Percentiles rank a stretch among this genome's conserved stretches.
phyloP scores from a whole-genome alignment of 2,329 filamentous ascomycete species.

The Botrytis byssoidea region DNA sequence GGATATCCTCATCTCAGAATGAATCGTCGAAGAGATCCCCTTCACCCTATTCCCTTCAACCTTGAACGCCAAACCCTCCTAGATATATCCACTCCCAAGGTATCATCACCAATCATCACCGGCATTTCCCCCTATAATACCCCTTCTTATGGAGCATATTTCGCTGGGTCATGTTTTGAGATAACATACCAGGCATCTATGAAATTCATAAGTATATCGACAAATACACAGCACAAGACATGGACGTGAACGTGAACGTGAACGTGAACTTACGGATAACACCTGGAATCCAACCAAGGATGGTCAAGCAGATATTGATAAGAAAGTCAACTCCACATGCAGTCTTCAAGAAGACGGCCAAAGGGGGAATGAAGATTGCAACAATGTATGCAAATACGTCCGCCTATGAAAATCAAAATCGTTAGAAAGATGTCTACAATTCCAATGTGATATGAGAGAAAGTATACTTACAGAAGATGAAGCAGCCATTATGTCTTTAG shows the following conservation, averaged over 20 bases:
- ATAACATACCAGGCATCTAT: conserved; percentile 38
- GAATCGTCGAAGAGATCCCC: neutral
- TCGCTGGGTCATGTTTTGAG: conserved; percentile 33
- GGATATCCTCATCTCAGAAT: neutral
- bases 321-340: conserved; percentile 43
- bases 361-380: conserved; percentile 34
- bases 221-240: neutral
- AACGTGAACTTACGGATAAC: conserved; percentile 34
- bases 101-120: neutral
- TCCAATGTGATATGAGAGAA: neutral
- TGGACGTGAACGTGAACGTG: conserved; percentile 15
- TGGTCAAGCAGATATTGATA: conserved; percentile 43
- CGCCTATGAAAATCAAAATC: conserved; percentile 21
- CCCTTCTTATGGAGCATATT: conserved; percentile 2
- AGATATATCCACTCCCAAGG: no score
- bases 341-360: conserved; percentile 41
- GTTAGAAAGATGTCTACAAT: neutral
- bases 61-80: neutral
- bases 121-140: neutral
- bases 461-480: conserved; percentile 18
- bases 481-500: neutral
- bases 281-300: conserved; percentile 41
- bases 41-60: neutral
- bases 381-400: conserved; percentile 35
- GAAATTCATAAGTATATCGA: neutral